Evolutionary conservation across 352 stramenopile species (phyloP), one percentile per base, ranked within the genome.

Genomic region (Peronospora farinosa): DNA sequence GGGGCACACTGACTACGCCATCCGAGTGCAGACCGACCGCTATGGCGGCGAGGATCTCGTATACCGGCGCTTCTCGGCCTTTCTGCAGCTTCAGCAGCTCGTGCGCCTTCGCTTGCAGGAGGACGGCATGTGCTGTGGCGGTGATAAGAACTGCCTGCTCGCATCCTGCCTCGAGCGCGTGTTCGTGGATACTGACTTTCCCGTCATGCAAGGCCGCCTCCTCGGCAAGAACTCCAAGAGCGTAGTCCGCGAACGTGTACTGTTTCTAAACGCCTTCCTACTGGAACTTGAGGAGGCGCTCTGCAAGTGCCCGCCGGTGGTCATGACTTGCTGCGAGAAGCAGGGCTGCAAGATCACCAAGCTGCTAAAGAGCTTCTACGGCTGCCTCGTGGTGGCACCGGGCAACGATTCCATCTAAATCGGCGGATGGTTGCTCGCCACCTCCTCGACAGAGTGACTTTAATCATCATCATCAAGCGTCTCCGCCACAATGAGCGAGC

Each of bases 351-450:
- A 88, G 57, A 74, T 92, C 44, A 78, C 68, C 50, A 89, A 88
- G 52, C 69, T 92, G 39, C 72, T 92, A 63, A 92, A 92, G 66
- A 92, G 80, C 63, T 92, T 92, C 54, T 86, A 86, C 53, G 78
- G 78, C 51, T 86, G 70, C 41, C 64, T 88, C 36, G 57, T 78
- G 13, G 46, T 81, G 21, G 12, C 28, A 32, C 56, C 63, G 21
- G 51, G 43, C 37, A 71, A 69, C 56, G 54, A 63, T 44, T 77
- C 69, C 57, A 65, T 83, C 42, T 85, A 84, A 64, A 39, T 16
- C 5, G 23, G 33, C 44, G 61, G 23, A 7, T 3, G 16, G 25
- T 21, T 36, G 23, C 33, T 49, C 49, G 32, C 9, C 35, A 42
- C 15, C 33, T 32, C 27, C 19, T 40, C 45, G 12, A 40, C 16